Evolutionary conservation across 176 grass and related monocot genomes (phyloP), one percentile per base, ranked within the genome.

Genomic region (Eragrostis curvula): DNA sequence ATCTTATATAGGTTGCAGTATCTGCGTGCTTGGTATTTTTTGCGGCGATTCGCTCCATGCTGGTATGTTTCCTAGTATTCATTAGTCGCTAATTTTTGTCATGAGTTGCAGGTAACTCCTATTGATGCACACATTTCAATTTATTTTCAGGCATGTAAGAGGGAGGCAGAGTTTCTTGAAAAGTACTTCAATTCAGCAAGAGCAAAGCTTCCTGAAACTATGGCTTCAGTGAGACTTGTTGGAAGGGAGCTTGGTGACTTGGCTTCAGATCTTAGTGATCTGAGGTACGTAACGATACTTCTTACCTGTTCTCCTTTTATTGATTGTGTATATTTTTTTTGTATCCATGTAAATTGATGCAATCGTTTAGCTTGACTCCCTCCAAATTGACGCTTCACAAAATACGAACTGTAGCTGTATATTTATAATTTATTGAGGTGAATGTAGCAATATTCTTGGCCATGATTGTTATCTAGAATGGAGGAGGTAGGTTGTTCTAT

Each of bases 171-270:
- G 29, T 94, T 87, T 47, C 81, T 91, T 40, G 84, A 91, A 41
- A 94, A 92, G 48, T 81, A 89, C 57, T 87, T 91, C 39, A 75
- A 91, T 61, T 63, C 87, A 43, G 75, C 82, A 5, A 86, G 84
- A 52, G 71, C 81, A 14, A 88, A 91, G 84, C 86, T 97, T 10
- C 89, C 94, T 39, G 82, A 91, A 88, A 91, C 87, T 10, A 91
- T 94, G 91, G 87, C 89, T 81, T 87, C 94, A 5, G 67, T 97
- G 27, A 85, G 87, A 52, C 68, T 97, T 36, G 79, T 92, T 50
- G 91, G 78, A 47, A 91, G 79, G 81, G 94, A 97, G 70, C 72
- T 90, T 6, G 71, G 87, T 81, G 94, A 93, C 47, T 94, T 97
- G 71, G 83, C 81, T 5, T 77, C 55, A 25, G 89, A 91, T 79